Percentiles rank a stretch among this genome's conserved stretches.
Evolutionary conservation across 2,329 filamentous ascomycete genomes (phyloP).

Genomic region (Xylaria arbuscula): DNA sequence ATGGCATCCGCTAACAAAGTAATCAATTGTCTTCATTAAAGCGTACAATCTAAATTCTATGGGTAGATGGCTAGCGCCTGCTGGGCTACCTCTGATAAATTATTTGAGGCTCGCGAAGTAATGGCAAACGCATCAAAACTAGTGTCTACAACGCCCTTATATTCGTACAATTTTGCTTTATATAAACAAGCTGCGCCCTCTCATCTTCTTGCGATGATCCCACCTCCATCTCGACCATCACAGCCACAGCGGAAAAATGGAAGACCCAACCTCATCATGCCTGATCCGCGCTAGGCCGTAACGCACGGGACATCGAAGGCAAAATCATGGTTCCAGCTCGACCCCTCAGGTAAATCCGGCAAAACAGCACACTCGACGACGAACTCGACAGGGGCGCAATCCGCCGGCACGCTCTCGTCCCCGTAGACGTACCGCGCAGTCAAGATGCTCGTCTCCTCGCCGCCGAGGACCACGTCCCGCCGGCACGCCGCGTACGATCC

Average conservation of each 20-base stretch:
- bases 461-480: constrained; percentile 15
- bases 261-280: background rate
- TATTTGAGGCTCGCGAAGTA: background rate
- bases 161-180: background rate
- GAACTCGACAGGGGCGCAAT: constrained; percentile 30
- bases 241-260: too few relatives aligned
- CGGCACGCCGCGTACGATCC: constrained; percentile 20
- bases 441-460: background rate
- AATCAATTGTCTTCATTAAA: background rate
- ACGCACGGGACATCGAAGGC: constrained; percentile 30
- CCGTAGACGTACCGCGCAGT: constrained; percentile 26
- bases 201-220: background rate
- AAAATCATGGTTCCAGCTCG: constrained; percentile 27
- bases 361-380: constrained; percentile 29
- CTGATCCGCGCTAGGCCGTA: background rate
- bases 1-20: background rate
- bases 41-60: background rate
- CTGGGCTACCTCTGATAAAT: background rate
- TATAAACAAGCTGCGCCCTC: background rate
- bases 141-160: background rate
- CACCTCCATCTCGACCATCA: background rate
- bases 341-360: constrained; percentile 18
- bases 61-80: background rate
- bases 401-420: constrained; percentile 20
- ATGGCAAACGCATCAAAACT: background rate